Percentiles rank a stretch among this genome's conserved stretches.
Conservation (phyloP, 2,329 filamentous ascomycete species). For the Aureobasidium melanogenum region DNA sequence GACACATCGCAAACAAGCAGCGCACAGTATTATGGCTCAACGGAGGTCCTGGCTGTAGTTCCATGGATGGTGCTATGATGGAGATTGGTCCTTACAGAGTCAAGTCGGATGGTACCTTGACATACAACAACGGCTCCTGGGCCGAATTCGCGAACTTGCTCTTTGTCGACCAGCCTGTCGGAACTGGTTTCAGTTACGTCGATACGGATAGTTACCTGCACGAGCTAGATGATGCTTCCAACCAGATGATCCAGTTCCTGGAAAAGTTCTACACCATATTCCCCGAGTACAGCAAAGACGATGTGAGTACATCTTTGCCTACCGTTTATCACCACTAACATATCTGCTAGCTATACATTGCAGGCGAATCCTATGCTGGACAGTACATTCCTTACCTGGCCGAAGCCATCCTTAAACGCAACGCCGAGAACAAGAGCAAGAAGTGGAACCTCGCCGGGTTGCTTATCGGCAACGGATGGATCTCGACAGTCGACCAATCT, state of each 20-base stretch:
- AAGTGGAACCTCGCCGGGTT: slow-evolving; percentile 76
- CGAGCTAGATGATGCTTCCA: slow-evolving; percentile 81
- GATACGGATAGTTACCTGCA: slow-evolving; percentile 79
- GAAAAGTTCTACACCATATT: slow-evolving; percentile 89
- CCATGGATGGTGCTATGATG: slow-evolving; percentile 93
- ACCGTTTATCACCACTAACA: neutral
- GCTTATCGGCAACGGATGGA: slow-evolving; percentile 96
- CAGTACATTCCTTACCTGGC: slow-evolving; percentile 96
- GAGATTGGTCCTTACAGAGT: slow-evolving; percentile 91
- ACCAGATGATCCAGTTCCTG: slow-evolving; percentile 78
- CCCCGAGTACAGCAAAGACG: slow-evolving; percentile 82
- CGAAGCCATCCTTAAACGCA: slow-evolving; percentile 80
- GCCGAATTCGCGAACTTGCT: slow-evolving; percentile 95
- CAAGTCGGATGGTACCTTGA: slow-evolving; percentile 61
- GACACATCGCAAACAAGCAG: slow-evolving; percentile 85
- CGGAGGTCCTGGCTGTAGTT: slow-evolving; percentile 92
- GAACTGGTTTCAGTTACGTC: slow-evolving; percentile 92
- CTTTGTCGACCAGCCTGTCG: slow-evolving; percentile 95
- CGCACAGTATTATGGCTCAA: slow-evolving; percentile 95
- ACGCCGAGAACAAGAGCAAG: slow-evolving; percentile 45
- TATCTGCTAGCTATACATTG: slow-evolving; percentile 74
- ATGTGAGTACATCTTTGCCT: slow-evolving; percentile 52
- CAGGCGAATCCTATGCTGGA: slow-evolving; percentile 91
- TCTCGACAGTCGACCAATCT: slow-evolving; percentile 84
- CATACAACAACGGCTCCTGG: slow-evolving; percentile 91